These are phyloP conservation scores for Stereocaulon alpinum DNA, from an alignment of 495 filamentous ascomycete genomes.

Conservation along the genomic window DNA sequence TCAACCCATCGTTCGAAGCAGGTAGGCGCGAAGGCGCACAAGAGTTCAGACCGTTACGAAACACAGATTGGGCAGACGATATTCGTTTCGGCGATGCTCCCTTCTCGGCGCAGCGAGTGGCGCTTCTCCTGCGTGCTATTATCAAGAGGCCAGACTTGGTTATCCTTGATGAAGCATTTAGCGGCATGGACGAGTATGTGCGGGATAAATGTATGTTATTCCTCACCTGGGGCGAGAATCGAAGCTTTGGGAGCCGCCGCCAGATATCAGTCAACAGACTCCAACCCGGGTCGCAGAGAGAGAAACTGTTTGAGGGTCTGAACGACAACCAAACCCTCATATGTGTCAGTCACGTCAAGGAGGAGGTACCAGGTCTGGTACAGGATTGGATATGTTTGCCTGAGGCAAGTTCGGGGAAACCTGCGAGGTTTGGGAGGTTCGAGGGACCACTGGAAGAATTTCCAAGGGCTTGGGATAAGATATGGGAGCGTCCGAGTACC, in stretches of 20 bases:
- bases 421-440: constrained; percentile 48
- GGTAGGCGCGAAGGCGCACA: not conserved
- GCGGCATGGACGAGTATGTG: constrained; percentile 74
- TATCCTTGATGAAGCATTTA: constrained; percentile 88
- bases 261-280: not conserved
- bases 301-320: constrained; percentile 33
- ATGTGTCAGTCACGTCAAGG: constrained; percentile 77
- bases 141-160: constrained; percentile 77
- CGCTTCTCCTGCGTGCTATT: constrained; percentile 75
- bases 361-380: constrained; percentile 76
- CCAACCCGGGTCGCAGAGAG: not conserved
- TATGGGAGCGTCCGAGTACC: no score
- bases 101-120: constrained; percentile 69
- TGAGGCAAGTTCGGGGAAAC: constrained; percentile 43
- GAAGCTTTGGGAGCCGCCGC: not conserved
- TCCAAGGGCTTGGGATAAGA: constrained; percentile 44
- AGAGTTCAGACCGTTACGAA: constrained; percentile 19
- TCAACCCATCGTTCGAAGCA: constrained; percentile 41
- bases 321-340: constrained; percentile 64
- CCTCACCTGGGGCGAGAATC: constrained; percentile 49
- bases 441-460: constrained; percentile 45
- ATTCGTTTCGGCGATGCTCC: constrained; percentile 62
- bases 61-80: constrained; percentile 57
- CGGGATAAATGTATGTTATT: constrained; percentile 76
- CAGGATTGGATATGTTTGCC: constrained; percentile 74